These are phyloP conservation scores for Erodium texanum DNA, from an alignment of 441 rosid genomes.

Conservation along the genomic window DNA sequence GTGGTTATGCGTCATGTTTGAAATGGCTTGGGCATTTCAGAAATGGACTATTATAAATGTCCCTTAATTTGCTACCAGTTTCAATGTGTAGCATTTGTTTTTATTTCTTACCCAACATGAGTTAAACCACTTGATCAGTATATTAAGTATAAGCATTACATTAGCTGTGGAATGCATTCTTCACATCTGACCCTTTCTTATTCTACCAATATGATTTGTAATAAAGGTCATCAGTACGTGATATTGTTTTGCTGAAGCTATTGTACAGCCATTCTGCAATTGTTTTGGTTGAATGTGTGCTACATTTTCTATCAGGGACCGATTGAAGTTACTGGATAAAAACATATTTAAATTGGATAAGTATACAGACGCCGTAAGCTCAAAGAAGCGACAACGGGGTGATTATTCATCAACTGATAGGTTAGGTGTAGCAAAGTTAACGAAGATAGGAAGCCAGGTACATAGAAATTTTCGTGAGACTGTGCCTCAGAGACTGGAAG, in stretches of 20 bases:
- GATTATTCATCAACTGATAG: slow-evolving; percentile 36
- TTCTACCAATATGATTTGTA: not conserved
- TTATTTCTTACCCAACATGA: slow-evolving; percentile 2
- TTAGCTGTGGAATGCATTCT: not conserved
- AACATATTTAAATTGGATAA: slow-evolving; percentile 34
- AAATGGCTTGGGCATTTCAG: not conserved
- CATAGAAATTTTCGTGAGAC: slow-evolving; percentile 37
- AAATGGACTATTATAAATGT: not conserved
- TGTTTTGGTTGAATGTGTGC: slow-evolving; percentile 13
- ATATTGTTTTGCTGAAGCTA: not conserved
- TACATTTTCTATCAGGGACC: slow-evolving; percentile 28
- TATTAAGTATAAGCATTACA: not conserved
- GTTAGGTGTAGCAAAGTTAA: slow-evolving; percentile 28
- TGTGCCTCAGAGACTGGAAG: slow-evolving; percentile 42
- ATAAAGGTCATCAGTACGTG: not conserved
- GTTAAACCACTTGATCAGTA: not conserved
- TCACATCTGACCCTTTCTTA: not conserved
- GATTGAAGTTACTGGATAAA: slow-evolving; percentile 32
- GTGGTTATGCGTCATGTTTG: not conserved
- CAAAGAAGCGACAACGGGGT: slow-evolving; percentile 41
- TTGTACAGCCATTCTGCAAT: not conserved
- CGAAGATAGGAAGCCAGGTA: slow-evolving; percentile 33
- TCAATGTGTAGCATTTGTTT: not conserved
- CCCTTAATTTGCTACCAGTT: not conserved
- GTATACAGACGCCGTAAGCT: slow-evolving; percentile 26